Evolutionary conservation across 257 asterid genomes (phyloP).

Genomic region (Gardenia jasminoides): DNA sequence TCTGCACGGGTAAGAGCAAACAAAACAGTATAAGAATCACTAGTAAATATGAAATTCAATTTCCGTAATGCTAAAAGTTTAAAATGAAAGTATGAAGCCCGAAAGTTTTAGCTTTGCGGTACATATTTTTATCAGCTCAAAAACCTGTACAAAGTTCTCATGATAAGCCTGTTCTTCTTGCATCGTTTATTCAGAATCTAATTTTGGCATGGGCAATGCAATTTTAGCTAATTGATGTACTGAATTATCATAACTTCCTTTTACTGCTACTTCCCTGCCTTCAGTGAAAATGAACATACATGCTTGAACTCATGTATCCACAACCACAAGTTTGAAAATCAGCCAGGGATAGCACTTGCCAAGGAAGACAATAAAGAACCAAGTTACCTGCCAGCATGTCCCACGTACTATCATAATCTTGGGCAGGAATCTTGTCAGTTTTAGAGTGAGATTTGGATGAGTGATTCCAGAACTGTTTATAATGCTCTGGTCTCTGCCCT

Average conservation of each 20-base stretch:
- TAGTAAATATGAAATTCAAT: background rate
- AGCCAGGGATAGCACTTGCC: background rate
- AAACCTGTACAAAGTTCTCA: background rate
- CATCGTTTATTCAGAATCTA: background rate
- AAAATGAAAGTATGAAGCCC: background rate
- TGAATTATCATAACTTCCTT: background rate
- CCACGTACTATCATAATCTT: constrained; percentile 39
- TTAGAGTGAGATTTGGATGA: constrained; percentile 45
- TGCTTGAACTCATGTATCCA: background rate
- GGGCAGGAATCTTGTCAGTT: constrained; percentile 32
- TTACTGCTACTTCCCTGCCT: background rate
- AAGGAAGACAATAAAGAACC: background rate
- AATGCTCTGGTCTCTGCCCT: constrained; percentile 64
- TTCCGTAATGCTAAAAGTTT: background rate
- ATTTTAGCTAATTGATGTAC: background rate
- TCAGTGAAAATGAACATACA: background rate
- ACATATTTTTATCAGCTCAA: background rate
- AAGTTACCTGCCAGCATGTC: constrained; percentile 65
- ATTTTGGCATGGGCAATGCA: background rate
- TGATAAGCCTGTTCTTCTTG: background rate
- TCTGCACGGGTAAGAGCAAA: constrained; percentile 34
- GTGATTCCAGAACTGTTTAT: constrained; percentile 56
- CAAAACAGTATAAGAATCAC: background rate
- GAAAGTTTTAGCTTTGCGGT: background rate
- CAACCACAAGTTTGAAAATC: constrained; percentile 3